Base-by-base conservation (phyloP, 2,329 filamentous ascomycete species). In the Sporothrix phasma region DNA sequence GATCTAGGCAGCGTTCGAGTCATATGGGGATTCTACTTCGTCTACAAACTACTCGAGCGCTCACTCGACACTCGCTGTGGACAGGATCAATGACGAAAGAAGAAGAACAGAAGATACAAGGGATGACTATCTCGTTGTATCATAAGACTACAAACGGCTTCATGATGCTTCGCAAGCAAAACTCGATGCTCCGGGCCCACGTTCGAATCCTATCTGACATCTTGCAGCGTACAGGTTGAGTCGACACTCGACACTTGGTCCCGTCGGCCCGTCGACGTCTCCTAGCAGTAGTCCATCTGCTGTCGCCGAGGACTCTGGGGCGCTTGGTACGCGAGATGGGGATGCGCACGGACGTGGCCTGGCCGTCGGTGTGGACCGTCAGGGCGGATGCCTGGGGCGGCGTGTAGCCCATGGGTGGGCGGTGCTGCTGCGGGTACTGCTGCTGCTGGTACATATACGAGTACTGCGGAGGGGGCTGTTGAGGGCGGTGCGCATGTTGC, bases 291-390 rank as follows among this genome's bases (percentile, higher is more conserved):
- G 10, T 39, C 31, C 51, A 24, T 10, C 31, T 17, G 41, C 41
- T 43, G 39, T n/a, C 37, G 29, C 6, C 43, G 24, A 1, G 54
- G 54, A 13, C 54, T 58, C 22, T 43, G 54, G 11, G 54, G 54
- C 11, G 19, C 19, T 15, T 45, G 60, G 54, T 63, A 49, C 39
- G 63, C 24, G 65, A 29, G n/a, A 67, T 67, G 8, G 65, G 65
- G 7, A 67, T 63, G 13, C 65, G 65, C 61, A 67, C 65, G n/a
- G 61, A 62, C 43, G 63, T 67, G 2, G 61, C 56, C 15, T 61
- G 39, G 17, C 63, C 63, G 47, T 64, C 51, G 5, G 37, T 58
- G 63, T 53, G 61, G 37, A 65, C 56, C 1, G 63, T 63, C 58
- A 62, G 37, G 24, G 62, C 62, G 22, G 65, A 62, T 13, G 61